Conservation (phyloP, 208 protist genomes). For the Porcisia deanei region DNA sequence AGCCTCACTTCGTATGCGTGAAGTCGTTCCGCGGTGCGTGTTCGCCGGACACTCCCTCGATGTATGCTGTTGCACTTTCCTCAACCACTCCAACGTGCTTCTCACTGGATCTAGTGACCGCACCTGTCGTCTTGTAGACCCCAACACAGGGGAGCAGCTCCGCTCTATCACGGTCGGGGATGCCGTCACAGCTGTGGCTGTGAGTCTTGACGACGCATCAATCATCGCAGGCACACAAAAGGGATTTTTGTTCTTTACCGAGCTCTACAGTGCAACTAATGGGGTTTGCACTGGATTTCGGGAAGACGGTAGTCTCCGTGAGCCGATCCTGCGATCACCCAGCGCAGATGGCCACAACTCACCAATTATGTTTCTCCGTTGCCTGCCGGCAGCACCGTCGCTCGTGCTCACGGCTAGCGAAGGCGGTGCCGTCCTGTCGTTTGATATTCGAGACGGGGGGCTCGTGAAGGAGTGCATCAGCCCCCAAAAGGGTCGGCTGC, state of each 20-base stretch:
- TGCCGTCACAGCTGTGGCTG: conserved; percentile 47
- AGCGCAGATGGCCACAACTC: conserved; percentile 58
- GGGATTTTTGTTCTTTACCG: conserved; percentile 65
- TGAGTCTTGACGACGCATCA: conserved; percentile 39
- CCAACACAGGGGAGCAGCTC: conserved; percentile 50
- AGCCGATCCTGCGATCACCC: conserved; percentile 37
- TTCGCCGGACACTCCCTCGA: conserved; percentile 76
- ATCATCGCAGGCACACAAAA: conserved; percentile 54
- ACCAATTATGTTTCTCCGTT: conserved; percentile 57
- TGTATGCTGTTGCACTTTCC: conserved; percentile 67
- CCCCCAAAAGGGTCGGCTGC: conserved; percentile 35
- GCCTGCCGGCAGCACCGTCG: conserved; percentile 23
- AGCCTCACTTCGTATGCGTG: conserved; percentile 31
- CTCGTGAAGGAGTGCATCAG: conserved; percentile 49
- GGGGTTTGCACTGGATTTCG: background rate
- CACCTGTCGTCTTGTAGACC: conserved; percentile 73
- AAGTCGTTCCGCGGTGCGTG: conserved; percentile 31
- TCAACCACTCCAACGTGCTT: conserved; percentile 46
- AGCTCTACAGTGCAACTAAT: conserved; percentile 14
- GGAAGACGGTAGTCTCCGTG: conserved; percentile 7
- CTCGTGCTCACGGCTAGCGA: conserved; percentile 51
- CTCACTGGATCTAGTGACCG: conserved; percentile 71
- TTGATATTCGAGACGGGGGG: conserved; percentile 37
- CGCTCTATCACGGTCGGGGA: conserved; percentile 59
- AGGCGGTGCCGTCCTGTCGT: conserved; percentile 61